Evolutionary conservation across 495 filamentous ascomycete genomes (phyloP), one percentile per base, ranked within the genome.

Genomic region (Talaromyces thailandensis): DNA sequence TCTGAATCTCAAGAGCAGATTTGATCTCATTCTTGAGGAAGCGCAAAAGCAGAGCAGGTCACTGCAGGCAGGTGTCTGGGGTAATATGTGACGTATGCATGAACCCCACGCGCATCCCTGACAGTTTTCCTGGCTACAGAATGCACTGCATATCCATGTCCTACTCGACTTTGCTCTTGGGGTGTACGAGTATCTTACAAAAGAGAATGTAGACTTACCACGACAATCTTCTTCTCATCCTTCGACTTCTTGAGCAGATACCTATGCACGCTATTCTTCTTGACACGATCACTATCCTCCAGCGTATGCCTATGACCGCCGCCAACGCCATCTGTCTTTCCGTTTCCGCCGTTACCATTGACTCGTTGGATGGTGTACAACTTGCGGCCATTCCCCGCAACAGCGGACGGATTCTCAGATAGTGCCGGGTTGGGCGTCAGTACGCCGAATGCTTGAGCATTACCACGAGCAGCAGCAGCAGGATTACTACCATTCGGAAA

Each of bases 231-330:
- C 74, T 86, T 88, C 66, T 80, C 80, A 50, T 88, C 86, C 69
- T 87, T 89, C 63, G 85, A 85, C 61, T 82, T 79, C 71, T 86
- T 87, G 56, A 88, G 69, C 48, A 88, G 67, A 68, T 79, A 81
- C 64, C 91, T 81, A 66, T 87, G 81, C 4, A 93, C 85, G 67
- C 85, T 92, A 64, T 89, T 91, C 75, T 91, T 93, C 76, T 95
- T 95, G 26, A 94, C 88, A 55, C 85, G 83, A 71, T 96, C 91
- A 65, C 89, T 93, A 64, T 90, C 89, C 59, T 85, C 84, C 28
- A 96, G 73, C 0, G 82, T 83, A 73, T 96, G 91, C 62, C 86
- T 86, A 73, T 96, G 91, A 1, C 74, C 84, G 68, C 77, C 86
- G 48, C 79, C 73, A 37, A 88, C 82, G 6, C 85, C 86, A 65